Conservation (phyloP, 139 green algal species). For the Tetradesmus lagerheimii region DNA sequence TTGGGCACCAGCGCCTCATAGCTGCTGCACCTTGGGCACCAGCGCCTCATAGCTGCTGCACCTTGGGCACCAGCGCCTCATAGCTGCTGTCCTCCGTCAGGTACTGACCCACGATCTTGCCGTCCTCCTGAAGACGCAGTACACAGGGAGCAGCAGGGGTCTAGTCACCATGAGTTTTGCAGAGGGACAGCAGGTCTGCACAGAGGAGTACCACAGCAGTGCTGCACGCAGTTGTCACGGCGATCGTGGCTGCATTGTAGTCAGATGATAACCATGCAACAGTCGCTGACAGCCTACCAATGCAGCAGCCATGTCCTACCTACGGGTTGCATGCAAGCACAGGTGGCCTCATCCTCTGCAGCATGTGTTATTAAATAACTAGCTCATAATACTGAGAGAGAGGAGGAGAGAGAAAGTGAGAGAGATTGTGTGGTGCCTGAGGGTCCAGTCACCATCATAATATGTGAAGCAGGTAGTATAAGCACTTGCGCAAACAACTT, state of each 20-base stretch:
- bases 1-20: constrained; percentile 2
- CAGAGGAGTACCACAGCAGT: background rate
- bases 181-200: background rate
- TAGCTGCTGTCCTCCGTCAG: constrained; percentile 11
- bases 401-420: too few species aligned
- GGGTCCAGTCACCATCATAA: too few species aligned
- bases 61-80: too few species aligned
- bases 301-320: too few species aligned
- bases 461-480: background rate
- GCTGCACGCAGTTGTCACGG: too few species aligned
- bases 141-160: background rate
- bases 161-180: background rate
- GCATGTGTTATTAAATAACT: background rate
- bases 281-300: too few species aligned
- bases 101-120: background rate
- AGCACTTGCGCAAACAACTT: background rate
- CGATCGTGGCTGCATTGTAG: too few species aligned
- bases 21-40: too few species aligned
- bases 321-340: too few species aligned
- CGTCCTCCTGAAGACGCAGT: background rate
- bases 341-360: background rate
- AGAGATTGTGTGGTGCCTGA: too few species aligned
- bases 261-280: background rate
- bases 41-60: too few species aligned
- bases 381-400: too few species aligned